These are phyloP conservation scores for Akanthomyces muscarius DNA, from an alignment of 2,329 filamentous ascomycete genomes.

Conservation along the genomic window DNA sequence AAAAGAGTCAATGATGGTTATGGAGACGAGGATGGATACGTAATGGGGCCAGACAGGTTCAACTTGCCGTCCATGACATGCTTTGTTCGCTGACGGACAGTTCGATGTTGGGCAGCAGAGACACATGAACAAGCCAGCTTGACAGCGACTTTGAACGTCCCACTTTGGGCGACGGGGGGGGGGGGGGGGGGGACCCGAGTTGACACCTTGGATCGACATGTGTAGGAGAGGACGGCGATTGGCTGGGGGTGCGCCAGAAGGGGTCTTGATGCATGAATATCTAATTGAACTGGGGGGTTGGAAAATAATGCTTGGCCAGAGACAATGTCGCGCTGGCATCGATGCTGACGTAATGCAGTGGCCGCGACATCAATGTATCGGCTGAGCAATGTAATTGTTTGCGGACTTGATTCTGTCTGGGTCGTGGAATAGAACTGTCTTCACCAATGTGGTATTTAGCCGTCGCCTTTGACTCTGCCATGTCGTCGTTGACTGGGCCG, in stretches of 20 bases:
- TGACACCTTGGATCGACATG: conserved; percentile 8
- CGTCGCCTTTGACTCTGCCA: no score
- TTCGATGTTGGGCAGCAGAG: conserved; percentile 9
- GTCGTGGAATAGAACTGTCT: no score
- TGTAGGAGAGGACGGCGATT: not conserved
- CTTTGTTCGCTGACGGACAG: not conserved
- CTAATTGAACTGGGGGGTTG: not conserved
- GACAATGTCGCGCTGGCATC: not conserved
- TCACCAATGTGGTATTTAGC: no score
- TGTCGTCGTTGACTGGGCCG: not conserved
- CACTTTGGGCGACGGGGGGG: conserved; percentile 7
- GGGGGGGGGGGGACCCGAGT: no score
- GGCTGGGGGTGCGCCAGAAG: not conserved
- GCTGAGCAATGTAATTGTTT: no score
- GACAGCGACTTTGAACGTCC: not conserved
- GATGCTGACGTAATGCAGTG: not conserved
- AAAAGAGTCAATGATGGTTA: no score
- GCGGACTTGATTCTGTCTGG: no score
- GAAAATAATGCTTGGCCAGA: not conserved
- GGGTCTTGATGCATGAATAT: not conserved
- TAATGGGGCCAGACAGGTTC: not conserved
- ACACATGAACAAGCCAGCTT: not conserved
- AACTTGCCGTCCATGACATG: not conserved
- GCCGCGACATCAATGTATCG: no score
- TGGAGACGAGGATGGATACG: no score